A percentile compares a stretch with the other conserved stretches of the same genome.
Evolutionary conservation across 192 early-diverging fungal species (phyloP).

Genomic region (Helicostylum pulchrum): DNA sequence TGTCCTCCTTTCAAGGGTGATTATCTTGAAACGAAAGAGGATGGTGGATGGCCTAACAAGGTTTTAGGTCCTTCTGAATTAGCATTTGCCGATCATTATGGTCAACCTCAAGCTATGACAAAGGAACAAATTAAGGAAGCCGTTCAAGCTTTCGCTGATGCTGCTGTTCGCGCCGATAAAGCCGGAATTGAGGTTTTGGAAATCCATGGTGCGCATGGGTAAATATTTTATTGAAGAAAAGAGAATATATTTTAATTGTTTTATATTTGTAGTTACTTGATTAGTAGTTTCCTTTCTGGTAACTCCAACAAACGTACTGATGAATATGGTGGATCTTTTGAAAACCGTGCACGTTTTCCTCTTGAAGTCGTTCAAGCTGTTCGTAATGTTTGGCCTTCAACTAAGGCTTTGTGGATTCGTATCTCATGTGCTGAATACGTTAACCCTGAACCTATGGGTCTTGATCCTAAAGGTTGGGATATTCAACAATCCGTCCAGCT

Average conservation of each 20-base stretch:
- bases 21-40: conserved; percentile 18
- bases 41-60: conserved; percentile 71
- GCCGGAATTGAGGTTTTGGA: conserved; percentile 53
- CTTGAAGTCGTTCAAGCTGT: conserved; percentile 62
- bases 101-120: conserved; percentile 12
- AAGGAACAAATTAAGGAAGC: conserved; percentile 62
- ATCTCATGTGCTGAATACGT: conserved; percentile 74
- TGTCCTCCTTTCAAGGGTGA: conserved; percentile 10
- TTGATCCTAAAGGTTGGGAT: conserved; percentile 64
- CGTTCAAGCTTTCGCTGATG: conserved; percentile 59
- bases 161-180: conserved; percentile 65
- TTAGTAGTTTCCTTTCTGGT: conserved; percentile 76
- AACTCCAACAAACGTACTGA: conserved; percentile 85
- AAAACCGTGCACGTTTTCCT: conserved; percentile 80
- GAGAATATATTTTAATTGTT: conserved; percentile 59
- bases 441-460: conserved; percentile 38
- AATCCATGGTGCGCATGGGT: conserved; percentile 73
- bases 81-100: conserved; percentile 40
- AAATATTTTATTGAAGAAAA: neutral
- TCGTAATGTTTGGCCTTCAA: conserved; percentile 67
- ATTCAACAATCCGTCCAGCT: conserved; percentile 69
- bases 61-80: conserved; percentile 64
- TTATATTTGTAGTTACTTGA: conserved; percentile 80
- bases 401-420: conserved; percentile 84
- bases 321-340: conserved; percentile 85